phyloP scores from a whole-genome alignment of 2,329 filamentous ascomycete genomes.

The Penicillium verrucosum region DNA sequence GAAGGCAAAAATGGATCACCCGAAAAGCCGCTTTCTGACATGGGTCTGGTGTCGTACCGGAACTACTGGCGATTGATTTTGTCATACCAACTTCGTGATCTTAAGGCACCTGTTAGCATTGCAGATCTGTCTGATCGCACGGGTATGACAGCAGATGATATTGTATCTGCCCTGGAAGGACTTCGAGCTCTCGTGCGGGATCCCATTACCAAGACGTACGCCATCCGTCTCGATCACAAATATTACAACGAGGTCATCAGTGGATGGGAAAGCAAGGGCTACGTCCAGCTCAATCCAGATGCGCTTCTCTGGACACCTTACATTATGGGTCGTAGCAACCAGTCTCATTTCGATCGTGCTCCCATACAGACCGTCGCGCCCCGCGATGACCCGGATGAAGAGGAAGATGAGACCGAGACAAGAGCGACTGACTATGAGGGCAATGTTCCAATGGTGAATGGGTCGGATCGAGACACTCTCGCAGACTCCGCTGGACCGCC shows the following conservation, averaged over 20 bases:
- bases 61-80: conserved; percentile 94
- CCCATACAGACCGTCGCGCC: conserved; percentile 84
- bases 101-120: conserved; percentile 56
- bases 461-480: conserved; percentile 14
- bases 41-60: conserved; percentile 94
- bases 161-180: conserved; percentile 88
- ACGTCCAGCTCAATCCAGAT: conserved; percentile 76
- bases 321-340: conserved; percentile 84
- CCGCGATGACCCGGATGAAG: conserved; percentile 59
- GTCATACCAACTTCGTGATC: conserved; percentile 74
- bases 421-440: conserved; percentile 20
- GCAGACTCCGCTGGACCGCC: conserved; percentile 36
- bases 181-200: conserved; percentile 86
- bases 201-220: conserved; percentile 82
- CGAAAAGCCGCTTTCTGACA: conserved; percentile 95
- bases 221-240: conserved; percentile 77
- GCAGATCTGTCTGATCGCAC: conserved; percentile 70
- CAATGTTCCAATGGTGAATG: conserved; percentile 15
- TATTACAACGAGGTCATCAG: conserved; percentile 85
- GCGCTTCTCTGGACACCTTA: conserved; percentile 93
- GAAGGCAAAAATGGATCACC: conserved; percentile 93
- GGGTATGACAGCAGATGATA: conserved; percentile 93
- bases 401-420: conserved; percentile 28
- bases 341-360: conserved; percentile 77
- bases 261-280: conserved; percentile 85